Base-by-base conservation (phyloP, 768 basidiomycete genomes). In the Termitomyces sp. region DNA sequence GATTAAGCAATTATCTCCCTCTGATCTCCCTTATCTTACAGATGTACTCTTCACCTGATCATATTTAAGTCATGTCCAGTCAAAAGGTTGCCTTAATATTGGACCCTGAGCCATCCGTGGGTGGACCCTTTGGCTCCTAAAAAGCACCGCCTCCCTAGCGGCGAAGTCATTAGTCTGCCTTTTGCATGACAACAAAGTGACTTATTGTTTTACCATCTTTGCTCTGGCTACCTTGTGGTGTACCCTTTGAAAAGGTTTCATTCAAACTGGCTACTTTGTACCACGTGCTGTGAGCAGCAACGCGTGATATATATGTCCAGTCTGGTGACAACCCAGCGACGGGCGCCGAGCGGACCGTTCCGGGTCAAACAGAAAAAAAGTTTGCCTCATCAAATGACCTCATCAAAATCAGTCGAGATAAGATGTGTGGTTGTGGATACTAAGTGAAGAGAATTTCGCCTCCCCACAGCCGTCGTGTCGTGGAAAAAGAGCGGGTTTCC, bases 401-500 rank as follows among this genome's bases (percentile, higher is more conserved):
- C 16, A 17, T 37, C 34, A 12, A 34, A 12, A 34, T 3, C 34
- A 12, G 12, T 34, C 12, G 34, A 34, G 12, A 34, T 34, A 12
- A 3, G 16, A 45, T 30, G 30, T 30, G 30, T 16, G 28, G 47
- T 49, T 32, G 32, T 35, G 14, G 30, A 48, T n/a, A 16, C 16
- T 35, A 12, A 12, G 12, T 14, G 12, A 16, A 16, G 4, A 3
- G 5, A 17, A 37, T 17, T 17, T 37, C 16, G 34, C 34, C 16
- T 17, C 16, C 3, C 34, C 12, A 14, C 34, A 35, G 34, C 3
- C 23, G 16, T 41, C 39, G 12, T 32, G 16, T 28, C 28, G 25
- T 56, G 58, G 56, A 55, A 55, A 52, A 54, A 63, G 46, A 53
- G 58, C 58, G 61, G 61, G 47, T 48, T 41, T 54, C 59, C 59